Evolutionary conservation across 805 yeast genomes (phyloP).

Genomic region (Pichia californica): DNA sequence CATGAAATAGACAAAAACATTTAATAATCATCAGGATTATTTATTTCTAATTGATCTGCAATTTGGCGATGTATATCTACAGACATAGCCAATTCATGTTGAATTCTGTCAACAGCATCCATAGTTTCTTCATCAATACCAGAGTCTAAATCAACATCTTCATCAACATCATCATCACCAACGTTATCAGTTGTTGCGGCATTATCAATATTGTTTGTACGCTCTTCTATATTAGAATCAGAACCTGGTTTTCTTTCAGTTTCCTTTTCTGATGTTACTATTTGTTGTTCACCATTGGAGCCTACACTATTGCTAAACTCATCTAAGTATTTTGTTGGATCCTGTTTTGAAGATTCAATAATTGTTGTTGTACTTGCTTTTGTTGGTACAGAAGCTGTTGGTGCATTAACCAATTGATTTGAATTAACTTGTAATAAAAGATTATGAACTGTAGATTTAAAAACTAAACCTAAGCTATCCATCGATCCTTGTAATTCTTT

Average conservation of each 20-base stretch:
- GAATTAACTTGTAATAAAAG: constrained; percentile 13
- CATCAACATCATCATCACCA: constrained; percentile 6
- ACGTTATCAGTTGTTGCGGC: not conserved
- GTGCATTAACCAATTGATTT: not conserved
- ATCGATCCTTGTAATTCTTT: constrained; percentile 12
- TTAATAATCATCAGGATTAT: constrained; percentile 3
- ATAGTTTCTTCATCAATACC: constrained; percentile 9
- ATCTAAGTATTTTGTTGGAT: too few species aligned
- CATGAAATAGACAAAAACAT: too few species aligned
- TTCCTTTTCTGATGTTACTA: too few species aligned
- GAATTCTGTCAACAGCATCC: constrained; percentile 9
- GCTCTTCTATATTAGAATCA: too few species aligned
- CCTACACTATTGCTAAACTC: too few species aligned
- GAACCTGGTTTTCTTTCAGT: too few species aligned
- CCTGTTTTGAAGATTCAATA: too few species aligned
- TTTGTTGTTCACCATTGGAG: too few species aligned
- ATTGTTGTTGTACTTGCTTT: not conserved
- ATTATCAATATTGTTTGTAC: too few species aligned
- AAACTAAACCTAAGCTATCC: constrained; percentile 25
- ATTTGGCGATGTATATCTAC: constrained; percentile 10
- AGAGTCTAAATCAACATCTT: constrained; percentile 6
- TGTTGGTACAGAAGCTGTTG: not conserved
- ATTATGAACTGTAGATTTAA: constrained; percentile 26
- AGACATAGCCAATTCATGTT: constrained; percentile 7
- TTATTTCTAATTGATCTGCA: constrained; percentile 8